Evolutionary conservation across 148 eudicot genomes (phyloP).

Genomic region (Euryodendron excelsum): DNA sequence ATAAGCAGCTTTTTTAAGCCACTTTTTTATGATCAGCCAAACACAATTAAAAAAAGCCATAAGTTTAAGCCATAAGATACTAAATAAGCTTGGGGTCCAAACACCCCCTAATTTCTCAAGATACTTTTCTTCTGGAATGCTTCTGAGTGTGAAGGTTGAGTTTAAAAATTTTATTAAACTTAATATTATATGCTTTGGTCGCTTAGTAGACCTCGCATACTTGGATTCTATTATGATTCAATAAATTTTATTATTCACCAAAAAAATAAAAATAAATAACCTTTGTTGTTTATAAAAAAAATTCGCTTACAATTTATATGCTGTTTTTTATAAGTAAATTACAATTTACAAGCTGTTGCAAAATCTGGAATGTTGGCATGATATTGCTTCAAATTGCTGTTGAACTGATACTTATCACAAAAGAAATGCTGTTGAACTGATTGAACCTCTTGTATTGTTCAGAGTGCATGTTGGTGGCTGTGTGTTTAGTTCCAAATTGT

Average conservation of each 20-base stretch:
- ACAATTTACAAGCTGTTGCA: constrained; percentile 3
- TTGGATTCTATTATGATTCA: neutral
- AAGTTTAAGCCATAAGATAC: too few relatives aligned
- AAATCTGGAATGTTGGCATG: constrained; percentile 1
- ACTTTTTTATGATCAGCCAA: too few relatives aligned
- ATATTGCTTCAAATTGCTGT: neutral
- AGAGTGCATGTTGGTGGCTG: neutral
- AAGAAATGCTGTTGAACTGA: neutral
- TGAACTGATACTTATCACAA: too few relatives aligned
- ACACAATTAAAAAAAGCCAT: too few relatives aligned
- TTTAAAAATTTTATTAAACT: too few relatives aligned
- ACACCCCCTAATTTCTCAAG: too few relatives aligned
- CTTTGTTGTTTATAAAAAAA: neutral
- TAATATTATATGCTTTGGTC: too few relatives aligned
- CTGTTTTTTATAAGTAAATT: too few relatives aligned
- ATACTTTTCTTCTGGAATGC: too few relatives aligned
- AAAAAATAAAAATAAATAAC: neutral
- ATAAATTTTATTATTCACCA: neutral
- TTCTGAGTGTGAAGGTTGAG: too few relatives aligned
- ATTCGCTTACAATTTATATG: neutral
- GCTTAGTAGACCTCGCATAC: neutral
- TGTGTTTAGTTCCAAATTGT: neutral
- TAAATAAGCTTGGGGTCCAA: too few relatives aligned
- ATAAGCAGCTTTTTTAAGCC: too few relatives aligned
- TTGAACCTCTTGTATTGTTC: neutral